Evolutionary conservation across 805 yeast species (phyloP).

Genomic region (Clavispora asparagi): DNA sequence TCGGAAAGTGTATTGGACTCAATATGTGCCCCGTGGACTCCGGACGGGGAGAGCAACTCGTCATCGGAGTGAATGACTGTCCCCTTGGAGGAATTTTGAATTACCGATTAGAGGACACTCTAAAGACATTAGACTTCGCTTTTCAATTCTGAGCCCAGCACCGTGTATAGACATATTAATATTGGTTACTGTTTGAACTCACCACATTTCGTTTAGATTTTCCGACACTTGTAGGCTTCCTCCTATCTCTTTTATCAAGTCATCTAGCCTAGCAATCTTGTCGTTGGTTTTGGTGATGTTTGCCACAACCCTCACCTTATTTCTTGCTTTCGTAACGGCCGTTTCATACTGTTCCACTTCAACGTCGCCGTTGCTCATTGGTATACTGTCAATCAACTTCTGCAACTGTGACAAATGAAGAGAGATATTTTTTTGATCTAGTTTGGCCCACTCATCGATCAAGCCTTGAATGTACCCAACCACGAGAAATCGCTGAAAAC

Average conservation of each 20-base stretch:
- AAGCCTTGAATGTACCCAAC: constrained; percentile 65
- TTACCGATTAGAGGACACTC: constrained; percentile 34
- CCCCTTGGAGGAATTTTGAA: constrained; percentile 55
- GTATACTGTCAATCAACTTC: constrained; percentile 15
- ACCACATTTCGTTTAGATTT: constrained; percentile 42
- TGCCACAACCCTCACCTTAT: constrained; percentile 53
- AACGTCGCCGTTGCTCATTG: constrained; percentile 41
- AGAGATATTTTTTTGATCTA: constrained; percentile 10
- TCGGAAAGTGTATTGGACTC: constrained; percentile 57
- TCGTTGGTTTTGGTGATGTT: constrained; percentile 22
- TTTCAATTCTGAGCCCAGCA: constrained; percentile 18
- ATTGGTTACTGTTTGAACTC: constrained; percentile 1
- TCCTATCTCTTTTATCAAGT: constrained; percentile 31
- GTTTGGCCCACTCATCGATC: constrained; percentile 31
- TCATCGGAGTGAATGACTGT: constrained; percentile 52
- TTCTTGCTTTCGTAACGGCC: constrained; percentile 48
- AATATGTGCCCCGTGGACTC: constrained; percentile 40
- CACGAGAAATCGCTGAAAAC: constrained; percentile 62
- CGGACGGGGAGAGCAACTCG: constrained; percentile 42
- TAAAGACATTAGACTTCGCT: constrained; percentile 37
- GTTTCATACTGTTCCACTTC: constrained; percentile 55
- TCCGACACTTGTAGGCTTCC: constrained; percentile 34
- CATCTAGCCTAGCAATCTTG: constrained; percentile 27
- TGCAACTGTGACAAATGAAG: constrained; percentile 26
- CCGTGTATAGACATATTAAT: neutral